These are phyloP conservation scores for Adansonia gregorii DNA, from an alignment of 441 rosid species.

Conservation along the genomic window DNA sequence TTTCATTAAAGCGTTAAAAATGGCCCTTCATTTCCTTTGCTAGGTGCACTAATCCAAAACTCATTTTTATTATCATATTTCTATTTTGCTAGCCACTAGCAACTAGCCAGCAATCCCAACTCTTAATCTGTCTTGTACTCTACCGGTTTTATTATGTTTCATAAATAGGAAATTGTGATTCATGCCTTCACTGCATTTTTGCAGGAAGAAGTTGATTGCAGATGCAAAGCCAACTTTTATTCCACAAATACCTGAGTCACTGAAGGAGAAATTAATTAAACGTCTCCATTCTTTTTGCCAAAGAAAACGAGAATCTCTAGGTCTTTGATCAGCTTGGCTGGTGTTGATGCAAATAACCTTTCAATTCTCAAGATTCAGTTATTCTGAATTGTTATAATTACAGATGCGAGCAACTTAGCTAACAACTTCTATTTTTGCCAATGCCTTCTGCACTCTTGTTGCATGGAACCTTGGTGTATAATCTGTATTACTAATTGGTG, in stretches of 20 bases:
- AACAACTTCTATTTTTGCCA: neutral
- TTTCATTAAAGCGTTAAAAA: neutral
- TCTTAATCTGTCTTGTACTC: no score
- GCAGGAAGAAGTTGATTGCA: slow-evolving; percentile 72
- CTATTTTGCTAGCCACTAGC: neutral
- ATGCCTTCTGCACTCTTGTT: slow-evolving; percentile 36
- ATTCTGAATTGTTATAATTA: neutral
- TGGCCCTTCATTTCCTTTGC: no score
- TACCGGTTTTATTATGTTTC: neutral
- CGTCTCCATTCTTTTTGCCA: slow-evolving; percentile 49
- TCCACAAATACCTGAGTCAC: slow-evolving; percentile 67
- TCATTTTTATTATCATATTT: neutral
- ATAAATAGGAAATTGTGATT: neutral
- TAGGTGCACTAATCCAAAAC: no score
- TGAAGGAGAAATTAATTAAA: slow-evolving; percentile 65
- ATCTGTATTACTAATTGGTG: slow-evolving; percentile 28
- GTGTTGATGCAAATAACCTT: slow-evolving; percentile 20
- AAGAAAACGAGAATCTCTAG: slow-evolving; percentile 35
- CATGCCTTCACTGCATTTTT: slow-evolving; percentile 21
- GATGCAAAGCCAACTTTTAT: slow-evolving; percentile 62
- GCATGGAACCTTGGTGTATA: slow-evolving; percentile 21
- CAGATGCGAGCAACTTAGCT: neutral
- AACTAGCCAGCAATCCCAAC: no score
- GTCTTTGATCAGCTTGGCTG: slow-evolving; percentile 25
- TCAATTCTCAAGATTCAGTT: neutral